A percentile compares a stretch with the other conserved stretches of the same genome.
Evolutionary conservation across 2,329 filamentous ascomycete species (phyloP).

Genomic region (Sporothrix phasma): DNA sequence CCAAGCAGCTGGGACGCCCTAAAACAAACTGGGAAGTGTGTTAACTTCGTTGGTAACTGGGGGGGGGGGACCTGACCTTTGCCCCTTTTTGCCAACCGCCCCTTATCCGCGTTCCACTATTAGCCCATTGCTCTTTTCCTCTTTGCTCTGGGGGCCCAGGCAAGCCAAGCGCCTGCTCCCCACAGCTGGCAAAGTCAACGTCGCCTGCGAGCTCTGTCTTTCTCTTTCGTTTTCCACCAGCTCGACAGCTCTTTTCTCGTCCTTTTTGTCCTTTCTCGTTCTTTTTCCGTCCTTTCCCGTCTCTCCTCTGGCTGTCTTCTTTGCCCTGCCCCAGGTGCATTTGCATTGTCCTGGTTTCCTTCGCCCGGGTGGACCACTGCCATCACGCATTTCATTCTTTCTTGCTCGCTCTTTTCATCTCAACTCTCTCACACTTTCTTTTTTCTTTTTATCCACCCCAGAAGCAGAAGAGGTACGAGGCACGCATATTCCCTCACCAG

Average conservation of each 20-base stretch:
- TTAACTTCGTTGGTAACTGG: no score
- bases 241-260: no score
- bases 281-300: neutral
- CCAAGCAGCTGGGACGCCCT: neutral
- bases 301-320: neutral
- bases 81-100: slow-evolving; percentile 11
- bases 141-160: neutral
- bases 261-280: no score
- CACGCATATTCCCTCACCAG: neutral
- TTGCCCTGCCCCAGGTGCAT: neutral
- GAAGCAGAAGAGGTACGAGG: no score
- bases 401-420: neutral
- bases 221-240: neutral
- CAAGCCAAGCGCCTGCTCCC: neutral
- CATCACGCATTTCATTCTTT: neutral
- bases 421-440: neutral
- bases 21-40: neutral
- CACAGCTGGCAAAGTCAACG: neutral
- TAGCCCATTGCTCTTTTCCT: neutral
- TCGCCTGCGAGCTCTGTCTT: neutral
- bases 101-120: slow-evolving; percentile 9
- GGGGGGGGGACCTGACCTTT: neutral
- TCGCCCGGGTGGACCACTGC: neutral
- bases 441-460: neutral
- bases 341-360: neutral